Percentiles rank a stretch among this genome's conserved stretches.
These are phyloP conservation scores for Stylonectria norvegica DNA, from an alignment of 2,329 filamentous ascomycete genomes.

Conservation along the genomic window DNA sequence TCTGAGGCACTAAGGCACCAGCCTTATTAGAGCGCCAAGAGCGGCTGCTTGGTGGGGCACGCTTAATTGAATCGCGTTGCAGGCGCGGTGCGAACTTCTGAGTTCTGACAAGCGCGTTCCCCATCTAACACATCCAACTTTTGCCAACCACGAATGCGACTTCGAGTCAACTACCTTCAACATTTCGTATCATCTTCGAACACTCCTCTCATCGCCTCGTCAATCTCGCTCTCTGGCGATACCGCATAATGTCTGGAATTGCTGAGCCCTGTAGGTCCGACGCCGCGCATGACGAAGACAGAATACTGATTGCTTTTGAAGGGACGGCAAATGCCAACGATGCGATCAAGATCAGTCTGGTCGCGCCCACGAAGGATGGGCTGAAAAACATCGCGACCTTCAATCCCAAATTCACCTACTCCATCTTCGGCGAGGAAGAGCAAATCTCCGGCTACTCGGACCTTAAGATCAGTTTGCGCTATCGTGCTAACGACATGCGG, in stretches of 20 bases:
- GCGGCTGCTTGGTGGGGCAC: conserved; percentile 1
- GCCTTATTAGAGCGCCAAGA: conserved; percentile 12
- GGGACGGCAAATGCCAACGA: conserved; percentile 58
- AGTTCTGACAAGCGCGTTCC: conserved; percentile 12
- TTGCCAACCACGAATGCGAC: too few relatives aligned
- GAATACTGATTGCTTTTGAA: too few relatives aligned
- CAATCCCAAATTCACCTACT: conserved; percentile 82
- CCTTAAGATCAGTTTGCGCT: conserved; percentile 70
- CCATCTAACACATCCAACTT: conserved; percentile 5
- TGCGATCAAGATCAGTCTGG: conserved; percentile 59
- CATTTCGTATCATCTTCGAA: too few relatives aligned
- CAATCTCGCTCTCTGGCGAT: too few relatives aligned
- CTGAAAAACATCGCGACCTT: conserved; percentile 65
- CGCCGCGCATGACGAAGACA: too few relatives aligned
- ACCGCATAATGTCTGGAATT: too few relatives aligned
- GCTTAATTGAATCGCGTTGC: conserved; percentile 25
- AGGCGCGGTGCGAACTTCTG: too few relatives aligned
- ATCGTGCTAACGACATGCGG: conserved; percentile 67
- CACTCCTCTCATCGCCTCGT: too few relatives aligned
- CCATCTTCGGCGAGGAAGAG: conserved; percentile 92
- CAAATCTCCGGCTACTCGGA: conserved; percentile 86
- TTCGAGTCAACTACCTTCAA: too few relatives aligned
- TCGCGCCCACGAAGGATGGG: conserved; percentile 46
- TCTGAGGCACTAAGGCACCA: too few relatives aligned
- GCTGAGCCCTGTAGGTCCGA: too few relatives aligned